Evolutionary conservation across 306 rosid genomes (phyloP), one percentile per base, ranked within the genome.

Genomic region (Morella rubra): DNA sequence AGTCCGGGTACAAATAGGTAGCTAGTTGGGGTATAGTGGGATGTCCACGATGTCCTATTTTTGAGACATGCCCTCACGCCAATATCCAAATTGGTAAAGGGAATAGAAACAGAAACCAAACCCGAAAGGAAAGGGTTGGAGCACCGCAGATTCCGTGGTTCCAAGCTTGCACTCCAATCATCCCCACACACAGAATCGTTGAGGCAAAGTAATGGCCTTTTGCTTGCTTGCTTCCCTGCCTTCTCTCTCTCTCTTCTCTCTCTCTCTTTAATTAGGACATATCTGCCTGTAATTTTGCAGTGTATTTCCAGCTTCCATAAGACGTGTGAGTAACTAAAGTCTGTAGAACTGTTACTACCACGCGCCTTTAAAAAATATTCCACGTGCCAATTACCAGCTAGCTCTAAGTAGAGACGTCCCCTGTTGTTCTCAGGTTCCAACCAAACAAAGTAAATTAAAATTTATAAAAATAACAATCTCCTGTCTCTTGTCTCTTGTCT

Each of bases 161-260:
- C 87, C 92, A 93, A 96, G 72, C 96, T 90, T 87, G 94, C 97
- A 87, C 88, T 90, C 89, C 93, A 87, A 90, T 86, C 93, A 89
- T 89, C 88, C 69, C 79, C 69, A 47, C 81, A 74, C 89, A 76
- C 89, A 85, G 85, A 89, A 87, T 85, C 93, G 82, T 89, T 83
- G 84, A 83, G 76, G 76, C 93, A 84, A 91, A 91, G 90, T 89
- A 81, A 90, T 82, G 77, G 73, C n/a, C 64, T 75, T 67, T 89
- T 84, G 79, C 81, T 82, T 78, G 74, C 80, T 77, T 81, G 77
- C 82, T 61, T n/a, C n/a, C n/a, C n/a, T 66, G 18, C 85, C 16
- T 44, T 65, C 71, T 79, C 80, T 74, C 70, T 56, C 71, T 81
- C n/a, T n/a, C n/a, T n/a, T n/a, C n/a, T n/a, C n/a, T n/a, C n/a